phyloP scores from a whole-genome alignment of 2,329 filamentous ascomycete species.

The Zymoseptoria pseudotritici region DNA sequence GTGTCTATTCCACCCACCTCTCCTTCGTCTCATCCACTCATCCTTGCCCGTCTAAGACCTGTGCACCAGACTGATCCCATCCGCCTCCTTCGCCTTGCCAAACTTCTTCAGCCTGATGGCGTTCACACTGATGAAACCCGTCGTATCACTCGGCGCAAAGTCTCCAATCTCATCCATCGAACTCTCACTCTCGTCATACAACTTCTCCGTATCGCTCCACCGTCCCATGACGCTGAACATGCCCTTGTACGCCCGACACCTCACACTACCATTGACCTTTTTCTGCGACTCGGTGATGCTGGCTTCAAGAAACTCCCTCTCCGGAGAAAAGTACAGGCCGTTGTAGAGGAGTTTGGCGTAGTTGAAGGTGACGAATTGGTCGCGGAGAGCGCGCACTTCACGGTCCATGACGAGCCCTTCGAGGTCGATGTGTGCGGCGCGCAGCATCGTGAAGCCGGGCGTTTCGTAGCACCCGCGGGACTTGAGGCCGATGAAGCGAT shows the following conservation, averaged over 20 bases:
- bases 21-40: too few species aligned
- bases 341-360: conserved; percentile 55
- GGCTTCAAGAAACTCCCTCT: conserved; percentile 64
- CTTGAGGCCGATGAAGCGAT: conserved; percentile 74
- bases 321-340: conserved; percentile 62
- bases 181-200: conserved; percentile 59
- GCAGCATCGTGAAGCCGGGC: conserved; percentile 50
- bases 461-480: conserved; percentile 74
- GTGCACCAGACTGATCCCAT: conserved; percentile 27
- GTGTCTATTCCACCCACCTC: too few species aligned
- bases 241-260: conserved; percentile 61
- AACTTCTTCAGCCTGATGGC: conserved; percentile 49
- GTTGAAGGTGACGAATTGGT: conserved; percentile 62
- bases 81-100: conserved; percentile 33
- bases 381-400: conserved; percentile 60
- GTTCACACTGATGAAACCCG: conserved; percentile 63
- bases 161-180: conserved; percentile 65
- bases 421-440: conserved; percentile 53
- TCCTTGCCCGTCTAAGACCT: neutral
- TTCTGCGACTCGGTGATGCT: conserved; percentile 54
- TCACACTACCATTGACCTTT: conserved; percentile 54
- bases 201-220: conserved; percentile 58
- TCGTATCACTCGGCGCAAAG: conserved; percentile 59
- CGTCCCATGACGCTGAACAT: conserved; percentile 53
- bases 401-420: conserved; percentile 62